These are phyloP conservation scores for Plantago coronopus DNA, from an alignment of 305 asterid genomes.

Conservation along the genomic window DNA sequence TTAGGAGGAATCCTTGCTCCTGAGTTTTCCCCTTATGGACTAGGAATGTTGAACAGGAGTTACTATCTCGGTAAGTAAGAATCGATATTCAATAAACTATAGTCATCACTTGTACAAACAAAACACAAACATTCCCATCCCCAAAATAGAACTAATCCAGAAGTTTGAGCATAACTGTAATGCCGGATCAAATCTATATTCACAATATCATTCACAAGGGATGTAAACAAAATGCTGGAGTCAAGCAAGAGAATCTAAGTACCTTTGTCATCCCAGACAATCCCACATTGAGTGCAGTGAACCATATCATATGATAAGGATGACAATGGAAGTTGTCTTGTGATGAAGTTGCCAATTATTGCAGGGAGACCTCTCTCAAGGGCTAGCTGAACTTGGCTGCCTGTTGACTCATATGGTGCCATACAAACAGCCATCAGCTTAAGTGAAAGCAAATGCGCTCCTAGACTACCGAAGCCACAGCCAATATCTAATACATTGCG, in stretches of 20 bases:
- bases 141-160: not conserved
- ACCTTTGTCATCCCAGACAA: conserved; percentile 92
- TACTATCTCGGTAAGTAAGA: not conserved
- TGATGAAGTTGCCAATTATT: conserved; percentile 69
- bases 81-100: not conserved
- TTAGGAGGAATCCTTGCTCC: conserved; percentile 4
- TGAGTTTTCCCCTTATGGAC: not conserved
- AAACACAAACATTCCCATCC: not conserved
- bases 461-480: conserved; percentile 97
- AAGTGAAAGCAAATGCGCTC: conserved; percentile 83
- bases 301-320: conserved; percentile 92
- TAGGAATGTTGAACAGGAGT: not conserved
- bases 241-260: conserved; percentile 15
- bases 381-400: conserved; percentile 96
- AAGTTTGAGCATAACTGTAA: conserved; percentile 1
- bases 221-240: conserved; percentile 17
- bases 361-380: conserved; percentile 99
- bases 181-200: conserved; percentile 3
- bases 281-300: conserved; percentile 94
- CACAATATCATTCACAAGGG: conserved; percentile 2
- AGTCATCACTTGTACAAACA: too few species aligned
- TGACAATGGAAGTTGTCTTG: conserved; percentile 86
- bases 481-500: conserved; percentile 84
- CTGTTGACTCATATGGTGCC: conserved; percentile 87
- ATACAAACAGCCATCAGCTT: conserved; percentile 84